phyloP scores from a whole-genome alignment of 1,284 basidiomycete genomes.

The Afroboletus lepidellus region DNA sequence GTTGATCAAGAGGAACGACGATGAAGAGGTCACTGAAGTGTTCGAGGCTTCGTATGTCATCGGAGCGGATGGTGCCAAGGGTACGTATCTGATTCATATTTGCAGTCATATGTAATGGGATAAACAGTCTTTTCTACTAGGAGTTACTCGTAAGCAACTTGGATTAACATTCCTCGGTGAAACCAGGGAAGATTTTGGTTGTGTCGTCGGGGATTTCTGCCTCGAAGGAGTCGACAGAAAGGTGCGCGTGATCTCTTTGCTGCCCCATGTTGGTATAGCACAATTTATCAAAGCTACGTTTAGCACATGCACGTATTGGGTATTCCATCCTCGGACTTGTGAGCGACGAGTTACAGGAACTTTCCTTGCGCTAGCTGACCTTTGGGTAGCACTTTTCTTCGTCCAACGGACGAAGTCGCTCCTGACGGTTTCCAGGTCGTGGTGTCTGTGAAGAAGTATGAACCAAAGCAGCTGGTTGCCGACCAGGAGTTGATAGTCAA shows the following conservation, averaged over 20 bases:
- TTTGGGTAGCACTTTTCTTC: slow-evolving; percentile 12
- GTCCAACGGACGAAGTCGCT: slow-evolving; percentile 19
- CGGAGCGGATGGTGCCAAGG: slow-evolving; percentile 41
- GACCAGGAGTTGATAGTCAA: slow-evolving; percentile 16
- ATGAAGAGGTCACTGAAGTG: slow-evolving; percentile 16
- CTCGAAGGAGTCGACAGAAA: slow-evolving; percentile 16
- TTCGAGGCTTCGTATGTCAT: slow-evolving; percentile 34
- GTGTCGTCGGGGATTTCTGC: slow-evolving; percentile 44
- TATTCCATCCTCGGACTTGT: not conserved
- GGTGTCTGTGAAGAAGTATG: slow-evolving; percentile 28
- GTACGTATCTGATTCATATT: slow-evolving; percentile 7
- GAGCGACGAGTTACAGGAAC: not conserved
- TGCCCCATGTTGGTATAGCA: not conserved
- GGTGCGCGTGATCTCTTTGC: slow-evolving; percentile 25
- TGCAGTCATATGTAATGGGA: not conserved
- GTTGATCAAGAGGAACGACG: slow-evolving; percentile 19
- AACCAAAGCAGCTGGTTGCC: slow-evolving; percentile 28
- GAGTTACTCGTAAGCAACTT: slow-evolving; percentile 38
- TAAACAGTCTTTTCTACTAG: not conserved
- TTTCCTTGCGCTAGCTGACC: not conserved
- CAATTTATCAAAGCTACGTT: slow-evolving; percentile 12
- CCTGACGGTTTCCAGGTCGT: slow-evolving; percentile 37
- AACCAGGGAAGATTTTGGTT: slow-evolving; percentile 33
- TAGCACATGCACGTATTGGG: slow-evolving; percentile 25
- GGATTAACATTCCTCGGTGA: slow-evolving; percentile 36